Base-by-base conservation (phyloP, 2,329 filamentous ascomycete species). In the Aphanoascus verrucosus region DNA sequence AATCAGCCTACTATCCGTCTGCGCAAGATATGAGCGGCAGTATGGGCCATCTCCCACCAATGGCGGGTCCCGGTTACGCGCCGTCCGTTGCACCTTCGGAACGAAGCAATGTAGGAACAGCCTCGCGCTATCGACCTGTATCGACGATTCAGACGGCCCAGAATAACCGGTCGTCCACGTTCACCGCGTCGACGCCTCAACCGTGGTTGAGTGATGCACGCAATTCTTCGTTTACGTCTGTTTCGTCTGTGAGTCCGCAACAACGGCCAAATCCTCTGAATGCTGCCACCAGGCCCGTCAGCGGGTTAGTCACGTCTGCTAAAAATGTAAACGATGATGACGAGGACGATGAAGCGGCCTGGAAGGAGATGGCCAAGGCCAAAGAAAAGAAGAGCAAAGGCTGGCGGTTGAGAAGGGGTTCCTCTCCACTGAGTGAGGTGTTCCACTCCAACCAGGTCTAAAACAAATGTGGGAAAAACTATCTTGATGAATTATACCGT, bases 1-100 rank as follows among this genome's bases (percentile, higher is more conserved):
- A 67, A 14, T 68, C 69, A 50, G 63, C 66, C 9, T 64, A 69
- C 49, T 54, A 65, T 1, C 62, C 68, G 40, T 58, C 55, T 59
- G 61, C 53, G 56, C 53, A 53, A 60, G 57, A 53, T 64, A 46
- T 41, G 50, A 34, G 42, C 62, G 60, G 49, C 56, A 58, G 52
- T 57, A 55, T 52, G 63, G 61, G 32, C 12, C 43, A 43, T 28
- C 14, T 43, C 19, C 47, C 31, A 31, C 6, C 47, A 28, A 49
- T 41, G 43, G 52, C 32, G 3, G 32, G 37, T 20, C 58, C 44
- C 55, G 68, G 79, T 7, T 97, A 97, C 69, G 80, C 89, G 0
- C 83, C 89, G 0, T 97, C 91, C 0, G 94, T 98, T 60, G 91
- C 93, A 1, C 93, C 93, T 1, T 95, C 88, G 4, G 93, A 97